Base-by-base conservation (phyloP, 2,329 filamentous ascomycete genomes). In the Zopfia rhizophila region DNA sequence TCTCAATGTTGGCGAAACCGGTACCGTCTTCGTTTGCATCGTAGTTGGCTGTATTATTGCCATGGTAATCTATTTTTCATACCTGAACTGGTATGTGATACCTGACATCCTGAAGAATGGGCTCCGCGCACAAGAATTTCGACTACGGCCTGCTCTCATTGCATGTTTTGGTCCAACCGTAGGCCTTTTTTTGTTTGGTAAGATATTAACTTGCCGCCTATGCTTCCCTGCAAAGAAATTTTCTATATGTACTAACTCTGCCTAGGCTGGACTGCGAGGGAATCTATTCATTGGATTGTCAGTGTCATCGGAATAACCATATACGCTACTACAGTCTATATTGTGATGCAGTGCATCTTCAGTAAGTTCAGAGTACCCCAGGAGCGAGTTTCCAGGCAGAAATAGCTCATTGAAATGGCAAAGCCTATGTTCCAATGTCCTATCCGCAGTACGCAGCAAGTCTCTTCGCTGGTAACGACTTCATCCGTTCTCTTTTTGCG, bases 251-350 rank as follows among this genome's bases (percentile, higher is more conserved):
- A n/a, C 1, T 68, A 85, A n/a, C 85, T 85, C 66, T 82, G 84
- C 55, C 85, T 84, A 59, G 82, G 81, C 4, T 86, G 83, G 83
- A 81, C 82, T 0, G 89, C 86, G 0, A 90, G 87, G 67, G 63
- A 78, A 13, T 51, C 71, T 11, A 72, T 80, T 2, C 80, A 82
- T 45, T 85, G 80, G 79, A 77, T 83, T 16, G 76, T 75, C 1
- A 78, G 80, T 3, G 72, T 80, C 50, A 51, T 82, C 3, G 81
- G 80, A 0, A 79, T 76, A 0, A 58, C 65, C 4, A 51, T 81
- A 1, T 72, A 81, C 7, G 78, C 78, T 0, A 30, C 61, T 1
- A 68, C 64, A 55, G 69, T 56, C 49, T 46, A 58, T 28, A 48
- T 56, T 17, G 24, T 58, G 21, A 39, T 58, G 22, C 80, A 83